Conservation (phyloP, 345 rosid species). For the Camelina sativa region DNA sequence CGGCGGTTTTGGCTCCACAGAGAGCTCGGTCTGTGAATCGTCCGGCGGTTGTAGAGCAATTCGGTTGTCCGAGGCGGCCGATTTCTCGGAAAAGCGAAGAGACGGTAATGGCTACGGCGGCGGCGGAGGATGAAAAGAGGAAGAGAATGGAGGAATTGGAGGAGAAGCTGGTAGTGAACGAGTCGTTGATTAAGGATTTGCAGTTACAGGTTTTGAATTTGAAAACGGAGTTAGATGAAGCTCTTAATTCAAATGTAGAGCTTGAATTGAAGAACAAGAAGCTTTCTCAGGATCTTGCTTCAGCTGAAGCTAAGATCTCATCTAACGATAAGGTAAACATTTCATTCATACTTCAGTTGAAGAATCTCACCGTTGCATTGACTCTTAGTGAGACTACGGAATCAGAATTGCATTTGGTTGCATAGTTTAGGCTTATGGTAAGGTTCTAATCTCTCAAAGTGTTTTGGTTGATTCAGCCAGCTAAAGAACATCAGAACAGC, state of each 20-base stretch:
- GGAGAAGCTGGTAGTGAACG: conserved; percentile 58
- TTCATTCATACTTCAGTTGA: conserved; percentile 1
- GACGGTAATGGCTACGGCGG: conserved; percentile 1
- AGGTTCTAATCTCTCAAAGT: not conserved
- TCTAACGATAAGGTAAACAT: conserved; percentile 50
- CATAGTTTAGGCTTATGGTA: conserved; percentile 11
- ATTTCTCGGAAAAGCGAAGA: conserved; percentile 43
- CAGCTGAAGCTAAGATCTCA: conserved; percentile 66
- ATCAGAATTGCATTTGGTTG: not conserved
- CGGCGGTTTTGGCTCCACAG: conserved; percentile 33
- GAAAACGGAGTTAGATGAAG: conserved; percentile 64
- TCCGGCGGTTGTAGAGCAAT: conserved; percentile 55
- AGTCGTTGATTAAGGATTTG: conserved; percentile 66
- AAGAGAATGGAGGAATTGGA: conserved; percentile 49
- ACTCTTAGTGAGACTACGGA: not conserved
- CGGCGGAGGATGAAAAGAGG: conserved; percentile 43
- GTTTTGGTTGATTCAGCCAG: conserved; percentile 47
- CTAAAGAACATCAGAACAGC: conserved; percentile 52
- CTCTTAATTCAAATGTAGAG: conserved; percentile 57
- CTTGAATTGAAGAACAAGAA: conserved; percentile 58
- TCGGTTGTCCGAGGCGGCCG: conserved; percentile 58
- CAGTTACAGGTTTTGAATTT: conserved; percentile 56
- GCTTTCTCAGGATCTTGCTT: conserved; percentile 64
- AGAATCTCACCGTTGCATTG: conserved; percentile 6
- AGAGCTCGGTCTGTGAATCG: conserved; percentile 47